Conservation (phyloP, 495 filamentous ascomycete species). For the Neurospora africana region DNA sequence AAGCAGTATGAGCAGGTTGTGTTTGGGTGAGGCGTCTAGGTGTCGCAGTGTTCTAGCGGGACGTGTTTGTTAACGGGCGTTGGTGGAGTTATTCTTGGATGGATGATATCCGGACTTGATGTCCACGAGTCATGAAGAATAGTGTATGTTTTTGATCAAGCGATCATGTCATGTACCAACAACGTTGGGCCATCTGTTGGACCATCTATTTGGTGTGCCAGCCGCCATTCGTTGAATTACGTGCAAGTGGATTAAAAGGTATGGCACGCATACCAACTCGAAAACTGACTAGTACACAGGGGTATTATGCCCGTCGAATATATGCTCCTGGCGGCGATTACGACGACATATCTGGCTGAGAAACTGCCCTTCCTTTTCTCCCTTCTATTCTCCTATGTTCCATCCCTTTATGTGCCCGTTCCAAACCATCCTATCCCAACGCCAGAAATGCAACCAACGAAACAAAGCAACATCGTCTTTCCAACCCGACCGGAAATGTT, state of each 20-base stretch:
- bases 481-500: neutral
- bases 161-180: neutral
- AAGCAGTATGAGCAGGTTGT: slow-evolving; percentile 33
- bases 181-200: neutral
- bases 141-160: neutral
- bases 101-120: neutral
- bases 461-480: neutral
- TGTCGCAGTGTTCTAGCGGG: neutral
- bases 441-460: neutral
- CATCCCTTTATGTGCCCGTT: neutral
- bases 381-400: neutral
- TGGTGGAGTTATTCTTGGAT: neutral
- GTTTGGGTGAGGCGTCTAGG: slow-evolving; percentile 22
- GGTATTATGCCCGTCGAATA: neutral
- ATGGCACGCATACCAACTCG: neutral
- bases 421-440: neutral
- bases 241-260: neutral
- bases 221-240: neutral
- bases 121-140: neutral
- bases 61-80: neutral
- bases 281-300: neutral
- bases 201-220: neutral
- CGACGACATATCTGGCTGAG: neutral
- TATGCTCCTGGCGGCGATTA: neutral
- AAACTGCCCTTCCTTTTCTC: neutral